Evolutionary conservation across 2,329 filamentous ascomycete species (phyloP), one percentile per base, ranked within the genome.

Genomic region (Dactylellina cionopaga): DNA sequence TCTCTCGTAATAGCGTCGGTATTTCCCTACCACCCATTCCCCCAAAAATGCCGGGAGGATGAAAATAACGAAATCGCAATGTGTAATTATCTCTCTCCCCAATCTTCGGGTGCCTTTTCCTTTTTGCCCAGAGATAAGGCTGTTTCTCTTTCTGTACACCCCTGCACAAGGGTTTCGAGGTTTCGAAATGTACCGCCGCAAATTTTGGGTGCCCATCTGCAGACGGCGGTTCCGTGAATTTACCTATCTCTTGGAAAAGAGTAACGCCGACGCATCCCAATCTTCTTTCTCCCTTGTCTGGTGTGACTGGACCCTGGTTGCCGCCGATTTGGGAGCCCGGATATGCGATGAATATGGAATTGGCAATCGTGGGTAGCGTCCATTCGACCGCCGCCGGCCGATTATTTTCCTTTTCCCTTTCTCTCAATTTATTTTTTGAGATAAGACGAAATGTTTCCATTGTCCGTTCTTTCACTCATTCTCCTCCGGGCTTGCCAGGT

Each of bases 1-100:
- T 49, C 43, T 72, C 68, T 72, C 68, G 68, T 72, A 72, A 72
- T 72, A 49, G 68, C 58, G 58, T 72, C 68, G n/a, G n/a, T n/a
- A 52, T 59, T 43, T 72, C 52, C 59, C 43, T 33, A n/a, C n/a
- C n/a, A 44, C 15, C 27, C 49, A 65, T 46, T 22, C 31, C 39
- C 39, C 39, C n/a, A 43, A 19, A 19, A 35, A 55, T 66, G 49
- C 62, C 62, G 41, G 52, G 62, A n/a, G n/a, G n/a, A n/a, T n/a
- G n/a, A n/a, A n/a, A 66, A 66, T 66, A 66, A 55, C 54, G 44
- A 58, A 55, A 66, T 35, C 35, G 62, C 43, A 66, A 66, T 66
- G 62, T 66, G 62, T 66, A 55, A 66, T 66, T 66, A 66, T 66
- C 51, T 66, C 47, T 44, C 49, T 41, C 46, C 24, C 51, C 31